Conservation (phyloP, 2,329 filamentous ascomycete species). For the Cordyceps fumosorosea region DNA sequence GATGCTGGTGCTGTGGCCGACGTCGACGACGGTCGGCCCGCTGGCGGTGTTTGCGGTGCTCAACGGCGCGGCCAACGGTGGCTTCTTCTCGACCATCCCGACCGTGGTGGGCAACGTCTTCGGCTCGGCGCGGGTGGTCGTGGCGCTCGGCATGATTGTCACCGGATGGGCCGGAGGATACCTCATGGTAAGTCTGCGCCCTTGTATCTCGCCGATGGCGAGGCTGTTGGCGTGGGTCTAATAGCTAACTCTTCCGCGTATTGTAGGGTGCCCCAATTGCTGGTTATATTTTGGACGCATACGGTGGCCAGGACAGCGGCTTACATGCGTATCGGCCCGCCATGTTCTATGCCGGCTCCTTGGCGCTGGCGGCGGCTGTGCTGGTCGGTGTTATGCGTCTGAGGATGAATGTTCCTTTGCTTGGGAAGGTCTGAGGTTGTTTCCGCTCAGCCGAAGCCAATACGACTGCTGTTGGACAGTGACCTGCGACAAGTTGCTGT, state of each 20-base stretch:
- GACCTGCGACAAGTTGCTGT: no score
- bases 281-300: conserved; percentile 50
- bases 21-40: conserved; percentile 43
- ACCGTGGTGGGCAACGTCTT: conserved; percentile 54
- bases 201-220: not conserved
- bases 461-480: no score
- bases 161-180: conserved; percentile 57
- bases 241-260: not conserved
- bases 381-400: conserved; percentile 38
- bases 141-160: conserved; percentile 56
- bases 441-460: no score
- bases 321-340: conserved; percentile 51
- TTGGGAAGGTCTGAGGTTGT: conserved; percentile 20
- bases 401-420: conserved; percentile 31
- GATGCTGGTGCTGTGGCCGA: conserved; percentile 53
- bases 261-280: conserved; percentile 51
- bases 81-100: conserved; percentile 55
- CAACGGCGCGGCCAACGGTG: conserved; percentile 52
- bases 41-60: conserved; percentile 48
- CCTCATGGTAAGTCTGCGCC: conserved; percentile 40
- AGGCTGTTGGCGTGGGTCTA: not conserved
- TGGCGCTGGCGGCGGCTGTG: conserved; percentile 39
- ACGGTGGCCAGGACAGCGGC: conserved; percentile 42
- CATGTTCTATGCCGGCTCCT: conserved; percentile 54
- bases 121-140: conserved; percentile 45